Evolutionary conservation across 805 yeast genomes (phyloP), one percentile per base, ranked within the genome.

Genomic region (Candida boleticola): DNA sequence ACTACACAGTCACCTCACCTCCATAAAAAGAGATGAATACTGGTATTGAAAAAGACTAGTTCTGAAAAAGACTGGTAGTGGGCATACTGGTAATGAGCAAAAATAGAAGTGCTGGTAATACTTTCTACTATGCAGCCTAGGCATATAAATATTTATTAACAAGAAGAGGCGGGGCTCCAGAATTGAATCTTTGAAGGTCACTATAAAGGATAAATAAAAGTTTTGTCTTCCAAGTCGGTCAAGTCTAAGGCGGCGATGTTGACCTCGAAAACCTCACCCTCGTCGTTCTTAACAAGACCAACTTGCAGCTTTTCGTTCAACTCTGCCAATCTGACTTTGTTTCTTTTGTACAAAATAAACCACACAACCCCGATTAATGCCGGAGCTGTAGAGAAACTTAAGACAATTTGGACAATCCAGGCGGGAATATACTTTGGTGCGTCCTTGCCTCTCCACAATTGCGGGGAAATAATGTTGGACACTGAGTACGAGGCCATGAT

Each of bases 381-480:
- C 3, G 83, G 81, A 1, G 82, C 74, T 9, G 61, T 32, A 29
- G 64, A 57, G 53, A 75, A 79, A 7, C 78, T 67, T n/a, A 76
- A 48, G 9, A 77, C 79, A 38, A 78, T 74, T 51, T 78, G 83
- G 9, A 77, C 79, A 40, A 71, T 62, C 83, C 84, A 55, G 10
- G 64, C 59, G 4, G 57, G 51, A 16, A 48, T 46, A 30, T 56
- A 60, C 13, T 53, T 47, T 37, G 83, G 82, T 5, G 71, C 65
- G 47, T 72, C 73, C n/a, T 50, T 55, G 6, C 52, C 60, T 52
- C 67, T 64, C 82, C 82, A 79, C 27, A 79, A 52, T 53, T 78
- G 83, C 3, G 83, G 82, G 3, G 80, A 72, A 22, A 78, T 71
- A 27, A 79, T 66, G 48, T 79, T 79, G 6, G 78, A 64, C 38